Percentiles rank a stretch among this genome's conserved stretches.
Conservation (phyloP, 257 asterid genomes). For the Buddleja alternifolia region DNA sequence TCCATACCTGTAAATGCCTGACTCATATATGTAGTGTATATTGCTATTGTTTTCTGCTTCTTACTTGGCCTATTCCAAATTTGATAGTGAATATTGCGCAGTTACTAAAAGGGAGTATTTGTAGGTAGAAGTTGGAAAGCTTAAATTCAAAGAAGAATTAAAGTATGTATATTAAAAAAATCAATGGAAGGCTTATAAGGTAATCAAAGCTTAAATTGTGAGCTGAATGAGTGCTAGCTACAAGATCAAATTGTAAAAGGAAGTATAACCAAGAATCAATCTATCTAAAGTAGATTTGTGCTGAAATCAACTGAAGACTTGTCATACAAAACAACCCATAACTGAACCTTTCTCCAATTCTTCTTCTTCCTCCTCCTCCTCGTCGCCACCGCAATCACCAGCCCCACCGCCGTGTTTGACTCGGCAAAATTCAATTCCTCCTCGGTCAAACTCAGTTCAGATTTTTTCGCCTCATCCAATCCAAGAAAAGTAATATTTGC, state of each 20-base stretch:
- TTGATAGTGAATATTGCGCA: too few species aligned
- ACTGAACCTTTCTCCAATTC: constrained; percentile 61
- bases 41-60: too few species aligned
- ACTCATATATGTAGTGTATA: too few species aligned
- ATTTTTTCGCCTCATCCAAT: constrained; percentile 33
- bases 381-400: constrained; percentile 26
- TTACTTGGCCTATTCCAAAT: too few species aligned
- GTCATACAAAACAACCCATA: constrained; percentile 25
- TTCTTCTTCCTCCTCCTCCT: constrained; percentile 37
- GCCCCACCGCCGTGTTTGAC: constrained; percentile 31
- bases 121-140: too few species aligned
- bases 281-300: background rate
- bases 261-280: background rate
- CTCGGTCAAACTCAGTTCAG: constrained; percentile 38
- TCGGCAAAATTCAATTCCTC: constrained; percentile 34
- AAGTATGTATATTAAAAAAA: too few species aligned
- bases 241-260: too few species aligned
- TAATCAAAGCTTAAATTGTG: too few species aligned
- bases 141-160: too few species aligned
- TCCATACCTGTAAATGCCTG: constrained; percentile 78
- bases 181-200: too few species aligned
- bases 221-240: too few species aligned
- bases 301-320: background rate
- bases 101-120: too few species aligned
- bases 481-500: constrained; percentile 8